Conservation (phyloP, 169 alveolate species). For the Plasmodium ovale region DNA sequence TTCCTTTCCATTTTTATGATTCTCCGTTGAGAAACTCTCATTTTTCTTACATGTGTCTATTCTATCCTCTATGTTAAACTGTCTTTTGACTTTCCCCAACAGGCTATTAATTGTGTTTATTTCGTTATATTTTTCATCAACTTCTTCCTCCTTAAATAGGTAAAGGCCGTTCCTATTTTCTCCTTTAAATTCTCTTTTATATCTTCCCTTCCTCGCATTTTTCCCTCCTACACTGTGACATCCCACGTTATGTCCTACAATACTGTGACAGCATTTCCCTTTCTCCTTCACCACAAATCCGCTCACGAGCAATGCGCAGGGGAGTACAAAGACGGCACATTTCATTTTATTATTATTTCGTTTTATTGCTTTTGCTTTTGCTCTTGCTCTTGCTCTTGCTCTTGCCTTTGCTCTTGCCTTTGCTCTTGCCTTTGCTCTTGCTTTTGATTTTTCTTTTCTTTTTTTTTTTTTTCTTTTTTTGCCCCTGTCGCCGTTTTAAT, state of each 20-base stretch:
- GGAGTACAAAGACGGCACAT: not conserved
- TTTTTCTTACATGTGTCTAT: not conserved
- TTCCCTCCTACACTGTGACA: not conserved
- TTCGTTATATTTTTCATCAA: constrained; percentile 64
- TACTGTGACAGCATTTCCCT: constrained; percentile 1
- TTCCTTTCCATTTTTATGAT: not conserved
- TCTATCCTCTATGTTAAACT: constrained; percentile 43
- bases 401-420: not conserved
- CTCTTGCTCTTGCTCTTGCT: not conserved
- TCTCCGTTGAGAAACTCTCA: not conserved
- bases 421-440: not conserved
- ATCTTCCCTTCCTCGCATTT: constrained; percentile 12
- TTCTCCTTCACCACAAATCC: constrained; percentile 31
- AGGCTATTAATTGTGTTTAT: constrained; percentile 66
- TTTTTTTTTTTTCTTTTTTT: not conserved
- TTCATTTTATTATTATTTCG: not conserved
- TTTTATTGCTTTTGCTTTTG: not conserved
- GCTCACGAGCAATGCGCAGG: constrained; percentile 12
- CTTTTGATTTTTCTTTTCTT: not conserved
- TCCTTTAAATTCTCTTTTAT: not conserved
- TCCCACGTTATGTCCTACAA: not conserved
- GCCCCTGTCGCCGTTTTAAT: not conserved
- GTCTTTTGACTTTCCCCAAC: constrained; percentile 64
- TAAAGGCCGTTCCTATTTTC: constrained; percentile 4
- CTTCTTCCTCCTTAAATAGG: constrained; percentile 70